Conservation (phyloP, 306 rosid genomes). For the Citrullus amarus region DNA sequence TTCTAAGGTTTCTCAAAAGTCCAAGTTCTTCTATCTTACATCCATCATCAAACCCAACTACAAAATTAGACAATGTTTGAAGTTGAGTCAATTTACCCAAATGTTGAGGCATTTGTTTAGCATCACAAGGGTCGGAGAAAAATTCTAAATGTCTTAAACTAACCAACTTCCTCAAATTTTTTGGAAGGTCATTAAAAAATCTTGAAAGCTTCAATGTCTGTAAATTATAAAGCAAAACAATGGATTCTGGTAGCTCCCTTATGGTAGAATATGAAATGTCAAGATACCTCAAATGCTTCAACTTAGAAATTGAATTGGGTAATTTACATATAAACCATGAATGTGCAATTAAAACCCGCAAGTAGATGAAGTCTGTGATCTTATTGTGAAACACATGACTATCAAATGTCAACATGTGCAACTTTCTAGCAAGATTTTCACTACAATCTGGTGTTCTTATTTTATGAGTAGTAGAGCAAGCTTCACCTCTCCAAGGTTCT, state of each 20-base stretch:
- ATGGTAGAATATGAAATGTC: neutral
- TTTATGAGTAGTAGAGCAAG: neutral
- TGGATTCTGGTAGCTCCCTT: neutral
- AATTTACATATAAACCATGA: neutral
- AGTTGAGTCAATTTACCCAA: neutral
- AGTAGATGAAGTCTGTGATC: neutral
- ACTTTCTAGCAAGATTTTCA: neutral
- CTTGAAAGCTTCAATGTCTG: neutral
- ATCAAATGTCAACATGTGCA: neutral
- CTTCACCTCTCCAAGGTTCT: neutral
- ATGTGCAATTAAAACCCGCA: conserved; percentile 4
- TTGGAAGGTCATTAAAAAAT: neutral
- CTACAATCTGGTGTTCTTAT: neutral
- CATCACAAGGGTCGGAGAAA: neutral
- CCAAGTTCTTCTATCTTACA: conserved; percentile 1
- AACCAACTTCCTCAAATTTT: neutral
- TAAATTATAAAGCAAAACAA: neutral
- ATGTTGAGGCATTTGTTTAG: neutral
- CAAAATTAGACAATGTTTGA: neutral
- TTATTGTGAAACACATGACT: neutral
- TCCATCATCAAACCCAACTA: neutral
- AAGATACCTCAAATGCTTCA: conserved; percentile 12
- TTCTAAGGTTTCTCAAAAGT: neutral
- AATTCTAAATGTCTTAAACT: conserved; percentile 4
- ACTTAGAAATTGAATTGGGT: neutral